Base-by-base conservation (phyloP, 192 early-diverging fungal species). In the Rhizophagus prolifer region DNA sequence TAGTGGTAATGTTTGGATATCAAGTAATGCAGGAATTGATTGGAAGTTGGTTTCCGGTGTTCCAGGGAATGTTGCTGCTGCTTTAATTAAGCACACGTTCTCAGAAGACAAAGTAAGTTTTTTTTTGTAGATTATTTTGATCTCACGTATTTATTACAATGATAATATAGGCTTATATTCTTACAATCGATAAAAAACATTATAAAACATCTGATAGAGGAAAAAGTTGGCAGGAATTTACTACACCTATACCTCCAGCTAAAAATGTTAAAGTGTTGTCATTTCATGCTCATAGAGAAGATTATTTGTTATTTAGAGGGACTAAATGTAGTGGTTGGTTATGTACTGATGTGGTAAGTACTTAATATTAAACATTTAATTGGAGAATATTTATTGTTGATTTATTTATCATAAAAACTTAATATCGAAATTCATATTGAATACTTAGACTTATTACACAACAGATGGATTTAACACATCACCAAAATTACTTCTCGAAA, bases 231-330 rank as follows among this genome's bases (percentile, higher is more conserved):
- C 78, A 83, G 3, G 1, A 67, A 19, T 91, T 94, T 71, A 73
- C 70, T 2, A 88, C 87, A 3, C 80, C 82, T 13, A 61, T 79
- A 1, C 59, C 34, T 25, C 90, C 89, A 16, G 79, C 82, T 3
- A 70, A 58, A 3, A 69, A 70, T 14, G 62, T 54, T 61, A 38
- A 72, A 21, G 76, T 78, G 21, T 70, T 91, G 2, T 77, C 85
- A 10, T 96, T 96, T 79, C 92, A 96, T 74, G 92, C 94, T 0
- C 84, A 85, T 58, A 82, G 92, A 9, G 36, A 87, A 1, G 78
- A 85, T 46, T 89, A 89, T 85, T 82, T 95, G 54, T 50, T 96
- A 58, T 94, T 91, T 79, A 83, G 79, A 46, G 90, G 87, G 28
- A 79, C 80, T 12, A 83, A 82, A 23, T 91, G 93, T 77, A 79